Percentiles rank a stretch among this genome's conserved stretches.
Evolutionary conservation across 306 rosid species (phyloP).

Genomic region (Cicer bijugum): DNA sequence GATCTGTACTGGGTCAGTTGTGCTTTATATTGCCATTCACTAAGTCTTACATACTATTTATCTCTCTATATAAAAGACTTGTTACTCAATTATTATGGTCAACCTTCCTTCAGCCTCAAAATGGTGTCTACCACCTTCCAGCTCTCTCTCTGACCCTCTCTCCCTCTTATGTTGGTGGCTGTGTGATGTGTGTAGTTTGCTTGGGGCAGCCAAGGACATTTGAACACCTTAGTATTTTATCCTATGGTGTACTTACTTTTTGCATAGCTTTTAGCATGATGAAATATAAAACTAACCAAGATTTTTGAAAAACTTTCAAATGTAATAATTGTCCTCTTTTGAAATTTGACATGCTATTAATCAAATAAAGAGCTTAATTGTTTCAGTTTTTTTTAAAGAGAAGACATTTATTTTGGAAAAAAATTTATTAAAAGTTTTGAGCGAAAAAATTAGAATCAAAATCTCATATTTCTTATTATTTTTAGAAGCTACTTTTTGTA

Average conservation of each 20-base stretch:
- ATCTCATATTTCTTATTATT: neutral
- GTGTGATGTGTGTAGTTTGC: slow-evolving; percentile 15
- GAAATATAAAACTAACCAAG: slow-evolving; percentile 23
- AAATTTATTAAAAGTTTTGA: neutral
- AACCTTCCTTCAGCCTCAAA: slow-evolving; percentile 35
- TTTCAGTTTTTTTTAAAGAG: neutral
- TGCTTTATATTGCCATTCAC: slow-evolving; percentile 15
- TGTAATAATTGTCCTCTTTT: slow-evolving; percentile 6
- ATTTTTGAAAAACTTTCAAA: slow-evolving; percentile 27
- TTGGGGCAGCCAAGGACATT: neutral
- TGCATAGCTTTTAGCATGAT: slow-evolving; percentile 15
- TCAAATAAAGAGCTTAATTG: neutral
- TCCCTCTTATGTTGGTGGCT: slow-evolving; percentile 27
- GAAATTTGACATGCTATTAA: slow-evolving; percentile 26
- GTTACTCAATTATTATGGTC: neutral
- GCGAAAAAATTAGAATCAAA: neutral
- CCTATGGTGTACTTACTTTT: neutral
- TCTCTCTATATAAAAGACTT: slow-evolving; percentile 22
- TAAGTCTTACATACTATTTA: neutral
- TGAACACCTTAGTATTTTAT: slow-evolving; percentile 12
- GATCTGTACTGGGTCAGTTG: neutral
- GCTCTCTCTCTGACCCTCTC: neutral
- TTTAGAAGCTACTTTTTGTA: neutral
- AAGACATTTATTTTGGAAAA: neutral
- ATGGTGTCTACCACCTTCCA: slow-evolving; percentile 15